Conservation (phyloP, 345 rosid species). For the Acer saccharum region DNA sequence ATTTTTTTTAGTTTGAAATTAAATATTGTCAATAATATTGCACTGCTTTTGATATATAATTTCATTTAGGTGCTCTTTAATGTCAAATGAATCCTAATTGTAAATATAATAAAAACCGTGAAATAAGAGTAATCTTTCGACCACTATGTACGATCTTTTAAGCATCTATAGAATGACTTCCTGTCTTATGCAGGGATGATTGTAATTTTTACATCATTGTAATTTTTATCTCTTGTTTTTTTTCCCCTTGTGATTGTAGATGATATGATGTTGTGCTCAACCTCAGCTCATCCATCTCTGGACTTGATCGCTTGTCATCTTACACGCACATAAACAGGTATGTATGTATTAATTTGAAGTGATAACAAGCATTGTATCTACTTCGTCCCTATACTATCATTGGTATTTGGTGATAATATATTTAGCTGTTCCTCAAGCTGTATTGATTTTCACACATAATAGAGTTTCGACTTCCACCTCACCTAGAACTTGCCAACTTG, state of each 20-base stretch:
- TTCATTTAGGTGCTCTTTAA: neutral
- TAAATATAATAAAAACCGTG: neutral
- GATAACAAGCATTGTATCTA: neutral
- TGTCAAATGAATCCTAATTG: neutral
- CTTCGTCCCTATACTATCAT: neutral
- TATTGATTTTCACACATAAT: neutral
- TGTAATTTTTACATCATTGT: neutral
- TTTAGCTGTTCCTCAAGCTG: neutral
- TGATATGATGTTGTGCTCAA: neutral
- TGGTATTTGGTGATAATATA: neutral
- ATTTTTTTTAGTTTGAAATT: conserved; percentile 20
- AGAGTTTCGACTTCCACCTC: neutral
- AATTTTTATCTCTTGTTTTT: neutral
- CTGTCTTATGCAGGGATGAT: neutral
- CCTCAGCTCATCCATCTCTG: neutral
- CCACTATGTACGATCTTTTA: neutral
- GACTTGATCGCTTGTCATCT: neutral
- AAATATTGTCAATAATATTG: neutral
- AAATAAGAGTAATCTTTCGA: neutral
- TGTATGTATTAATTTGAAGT: too few relatives aligned
- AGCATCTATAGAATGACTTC: neutral
- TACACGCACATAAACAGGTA: neutral
- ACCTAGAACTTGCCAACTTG: neutral
- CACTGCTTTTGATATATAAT: neutral
- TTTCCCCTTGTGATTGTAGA: neutral